Evolutionary conservation across 2,329 filamentous ascomycete genomes (phyloP).

Genomic region (Alternaria metachromatica): DNA sequence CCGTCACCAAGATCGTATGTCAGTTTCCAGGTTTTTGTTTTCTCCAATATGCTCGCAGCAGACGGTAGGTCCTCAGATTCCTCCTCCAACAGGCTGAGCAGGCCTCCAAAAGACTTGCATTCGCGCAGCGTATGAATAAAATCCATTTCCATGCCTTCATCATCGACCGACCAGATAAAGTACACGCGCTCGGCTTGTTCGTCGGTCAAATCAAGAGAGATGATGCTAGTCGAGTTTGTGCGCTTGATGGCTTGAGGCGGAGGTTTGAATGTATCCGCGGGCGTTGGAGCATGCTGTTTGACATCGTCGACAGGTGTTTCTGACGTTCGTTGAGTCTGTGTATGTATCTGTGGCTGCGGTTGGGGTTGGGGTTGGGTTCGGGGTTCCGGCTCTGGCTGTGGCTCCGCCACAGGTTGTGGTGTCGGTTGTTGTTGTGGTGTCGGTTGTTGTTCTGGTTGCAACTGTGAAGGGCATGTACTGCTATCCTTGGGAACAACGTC

Average conservation of each 20-base stretch:
- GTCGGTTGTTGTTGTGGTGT: background rate
- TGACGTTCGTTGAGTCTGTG: background rate
- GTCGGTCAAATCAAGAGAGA: constrained; percentile 7
- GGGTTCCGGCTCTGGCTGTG: background rate
- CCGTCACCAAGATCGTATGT: constrained; percentile 8
- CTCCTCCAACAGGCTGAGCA: constrained; percentile 6
- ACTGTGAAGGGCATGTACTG: background rate
- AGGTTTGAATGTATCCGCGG: background rate
- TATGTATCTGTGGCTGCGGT: background rate
- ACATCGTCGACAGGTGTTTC: background rate
- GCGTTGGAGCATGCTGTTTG: background rate
- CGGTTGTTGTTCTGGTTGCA: background rate
- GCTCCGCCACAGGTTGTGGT: background rate
- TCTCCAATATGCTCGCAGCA: constrained; percentile 2
- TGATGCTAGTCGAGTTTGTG: background rate
- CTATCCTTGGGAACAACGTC: background rate
- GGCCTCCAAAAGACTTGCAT: constrained; percentile 12
- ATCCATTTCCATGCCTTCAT: constrained; percentile 12
- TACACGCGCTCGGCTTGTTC: constrained; percentile 12
- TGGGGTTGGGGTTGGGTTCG: background rate
- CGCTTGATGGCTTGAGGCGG: background rate
- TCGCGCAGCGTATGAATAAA: constrained; percentile 9
- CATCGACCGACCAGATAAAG: constrained; percentile 13
- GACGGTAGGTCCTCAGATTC: constrained; percentile 6
- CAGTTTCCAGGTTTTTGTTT: constrained; percentile 15